phyloP scores from a whole-genome alignment of 805 yeast genomes.

The Metschnikowia cubensis region DNA sequence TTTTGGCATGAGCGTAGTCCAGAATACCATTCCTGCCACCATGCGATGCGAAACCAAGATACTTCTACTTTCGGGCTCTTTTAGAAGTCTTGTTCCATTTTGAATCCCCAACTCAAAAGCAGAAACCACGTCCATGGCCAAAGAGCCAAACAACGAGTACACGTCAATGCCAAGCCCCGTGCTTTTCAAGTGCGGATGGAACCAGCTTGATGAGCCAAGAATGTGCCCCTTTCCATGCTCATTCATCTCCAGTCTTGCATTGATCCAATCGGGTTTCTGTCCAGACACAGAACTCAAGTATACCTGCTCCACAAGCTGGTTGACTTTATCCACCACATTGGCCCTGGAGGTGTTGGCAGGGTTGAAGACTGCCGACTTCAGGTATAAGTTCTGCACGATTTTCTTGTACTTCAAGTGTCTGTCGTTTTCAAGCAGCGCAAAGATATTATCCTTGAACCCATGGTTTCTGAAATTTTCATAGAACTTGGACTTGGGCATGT shows the following conservation, averaged over 20 bases:
- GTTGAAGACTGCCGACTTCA: conserved; percentile 32
- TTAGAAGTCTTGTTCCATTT: conserved; percentile 44
- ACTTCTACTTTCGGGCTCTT: conserved; percentile 35
- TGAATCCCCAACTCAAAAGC: conserved; percentile 54
- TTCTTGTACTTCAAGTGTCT: conserved; percentile 26
- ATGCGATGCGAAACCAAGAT: conserved; percentile 42
- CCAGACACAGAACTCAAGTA: conserved; percentile 28
- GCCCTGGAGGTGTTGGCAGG: conserved; percentile 26
- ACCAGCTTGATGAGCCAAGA: conserved; percentile 27
- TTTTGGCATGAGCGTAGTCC: conserved; percentile 57
- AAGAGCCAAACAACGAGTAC: conserved; percentile 56
- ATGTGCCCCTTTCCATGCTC: conserved; percentile 33
- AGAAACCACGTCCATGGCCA: conserved; percentile 69
- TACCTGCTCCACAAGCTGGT: conserved; percentile 26
- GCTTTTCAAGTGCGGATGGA: conserved; percentile 17
- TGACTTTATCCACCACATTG: conserved; percentile 25
- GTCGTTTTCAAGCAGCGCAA: conserved; percentile 49
- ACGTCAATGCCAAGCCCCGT: conserved; percentile 47
- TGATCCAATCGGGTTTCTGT: conserved; percentile 29
- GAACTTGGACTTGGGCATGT: conserved; percentile 55
- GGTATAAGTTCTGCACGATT: conserved; percentile 30
- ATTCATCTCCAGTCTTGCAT: conserved; percentile 29
- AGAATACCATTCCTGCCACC: conserved; percentile 60
- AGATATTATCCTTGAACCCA: conserved; percentile 51
- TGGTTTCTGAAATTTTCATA: conserved; percentile 59